Percentiles rank a stretch among this genome's conserved stretches.
phyloP scores from a whole-genome alignment of 148 eudicot species.

The Nepenthes gracilis region DNA sequence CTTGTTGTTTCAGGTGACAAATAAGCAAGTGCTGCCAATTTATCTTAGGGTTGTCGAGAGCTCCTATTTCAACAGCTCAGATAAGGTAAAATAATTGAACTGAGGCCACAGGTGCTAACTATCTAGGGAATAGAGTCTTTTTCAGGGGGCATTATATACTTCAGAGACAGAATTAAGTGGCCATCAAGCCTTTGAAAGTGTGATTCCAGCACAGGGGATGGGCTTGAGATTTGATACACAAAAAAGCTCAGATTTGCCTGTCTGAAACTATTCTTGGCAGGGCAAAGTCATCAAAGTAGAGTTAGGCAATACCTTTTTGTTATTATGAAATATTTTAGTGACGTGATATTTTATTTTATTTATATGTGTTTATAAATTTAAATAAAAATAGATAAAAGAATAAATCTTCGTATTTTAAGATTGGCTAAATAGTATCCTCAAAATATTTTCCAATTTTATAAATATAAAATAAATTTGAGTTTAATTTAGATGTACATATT shows the following conservation, averaged over 20 bases:
- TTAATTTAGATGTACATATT: too few relatives aligned
- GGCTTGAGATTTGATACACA: slow-evolving; percentile 12
- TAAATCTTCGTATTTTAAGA: too few relatives aligned
- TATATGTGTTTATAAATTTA: too few relatives aligned
- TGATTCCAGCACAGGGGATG: slow-evolving; percentile 12
- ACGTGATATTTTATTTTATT: too few relatives aligned
- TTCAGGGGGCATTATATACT: slow-evolving; percentile 16
- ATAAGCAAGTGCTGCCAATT: slow-evolving; percentile 71
- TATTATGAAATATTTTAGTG: too few relatives aligned
- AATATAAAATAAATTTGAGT: too few relatives aligned
- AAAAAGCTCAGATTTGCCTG: slow-evolving; percentile 28
- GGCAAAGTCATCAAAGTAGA: too few relatives aligned
- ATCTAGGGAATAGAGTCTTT: slow-evolving; percentile 4
- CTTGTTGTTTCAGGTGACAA: slow-evolving; percentile 58
- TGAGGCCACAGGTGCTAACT: neutral
- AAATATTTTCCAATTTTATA: too few relatives aligned
- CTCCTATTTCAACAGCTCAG: slow-evolving; percentile 90
- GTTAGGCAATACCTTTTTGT: neutral
- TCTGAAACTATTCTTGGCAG: slow-evolving; percentile 14
- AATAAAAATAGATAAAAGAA: too few relatives aligned
- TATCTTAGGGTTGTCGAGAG: slow-evolving; percentile 82
- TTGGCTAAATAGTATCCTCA: too few relatives aligned
- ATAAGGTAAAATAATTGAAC: slow-evolving; percentile 46
- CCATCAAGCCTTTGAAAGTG: slow-evolving; percentile 17
- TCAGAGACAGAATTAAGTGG: slow-evolving; percentile 40